Conservation (phyloP, 1,139 yeast species). For the Hanseniaspora sp. region DNA sequence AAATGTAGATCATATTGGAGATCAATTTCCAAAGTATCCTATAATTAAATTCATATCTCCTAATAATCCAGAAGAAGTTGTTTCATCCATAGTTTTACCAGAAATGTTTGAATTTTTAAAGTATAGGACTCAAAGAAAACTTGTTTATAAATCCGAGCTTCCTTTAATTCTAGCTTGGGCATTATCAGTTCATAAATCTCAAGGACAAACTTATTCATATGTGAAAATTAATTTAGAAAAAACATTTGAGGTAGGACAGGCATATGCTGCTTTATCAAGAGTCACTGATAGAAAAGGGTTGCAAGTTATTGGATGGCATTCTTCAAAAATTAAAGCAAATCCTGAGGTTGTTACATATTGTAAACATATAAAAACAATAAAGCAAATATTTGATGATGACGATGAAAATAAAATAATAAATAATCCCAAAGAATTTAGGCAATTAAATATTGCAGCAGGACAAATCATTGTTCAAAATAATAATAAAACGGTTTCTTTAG, state of each 20-base stretch:
- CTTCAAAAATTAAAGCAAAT: constrained; percentile 48
- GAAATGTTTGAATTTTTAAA: constrained; percentile 68
- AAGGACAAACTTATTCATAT: constrained; percentile 81
- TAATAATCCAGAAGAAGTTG: constrained; percentile 37
- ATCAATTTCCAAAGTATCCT: too few species aligned
- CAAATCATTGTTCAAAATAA: too few species aligned
- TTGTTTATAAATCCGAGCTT: constrained; percentile 53
- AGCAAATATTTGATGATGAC: too few species aligned
- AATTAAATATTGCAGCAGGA: too few species aligned
- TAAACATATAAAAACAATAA: not conserved
- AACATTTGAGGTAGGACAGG: constrained; percentile 88
- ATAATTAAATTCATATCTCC: constrained; percentile 18
- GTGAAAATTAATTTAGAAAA: constrained; percentile 69
- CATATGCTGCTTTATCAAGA: constrained; percentile 83
- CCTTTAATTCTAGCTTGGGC: constrained; percentile 95
- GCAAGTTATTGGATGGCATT: constrained; percentile 62
- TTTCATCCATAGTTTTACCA: constrained; percentile 42
- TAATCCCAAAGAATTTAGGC: too few species aligned
- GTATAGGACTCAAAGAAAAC: constrained; percentile 38
- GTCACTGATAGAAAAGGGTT: constrained; percentile 71
- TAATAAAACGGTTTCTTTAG: too few species aligned
- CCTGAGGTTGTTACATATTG: constrained; percentile 55
- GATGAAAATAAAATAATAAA: too few species aligned
- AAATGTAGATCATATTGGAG: too few species aligned
- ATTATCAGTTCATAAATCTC: constrained; percentile 86